Evolutionary conservation across 257 asterid genomes (phyloP).

Genomic region (Ophiorrhiza pumila): DNA sequence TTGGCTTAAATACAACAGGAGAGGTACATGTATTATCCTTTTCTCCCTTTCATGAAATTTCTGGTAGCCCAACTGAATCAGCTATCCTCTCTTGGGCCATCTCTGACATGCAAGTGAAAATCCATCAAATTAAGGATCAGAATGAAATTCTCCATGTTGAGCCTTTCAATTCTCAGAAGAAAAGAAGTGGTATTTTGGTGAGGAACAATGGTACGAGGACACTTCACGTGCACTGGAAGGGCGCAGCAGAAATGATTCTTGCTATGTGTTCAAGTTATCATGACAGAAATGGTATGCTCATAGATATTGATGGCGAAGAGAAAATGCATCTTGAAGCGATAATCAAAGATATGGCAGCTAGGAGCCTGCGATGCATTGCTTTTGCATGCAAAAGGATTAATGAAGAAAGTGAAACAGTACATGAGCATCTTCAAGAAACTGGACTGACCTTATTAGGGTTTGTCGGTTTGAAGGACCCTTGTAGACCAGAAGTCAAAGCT

Average conservation of each 20-base stretch:
- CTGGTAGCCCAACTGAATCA: conserved; percentile 27
- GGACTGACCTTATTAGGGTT: conserved; percentile 15
- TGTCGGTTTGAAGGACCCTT: conserved; percentile 19
- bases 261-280: conserved; percentile 17
- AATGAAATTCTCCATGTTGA: conserved; percentile 16
- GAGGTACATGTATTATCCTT: conserved; percentile 10
- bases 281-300: conserved; percentile 1
- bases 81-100: conserved; percentile 21
- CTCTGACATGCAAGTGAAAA: conserved; percentile 4
- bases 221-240: conserved; percentile 16
- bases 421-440: conserved; percentile 3
- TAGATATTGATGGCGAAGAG: neutral
- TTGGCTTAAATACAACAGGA: conserved; percentile 17
- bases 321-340: conserved; percentile 1
- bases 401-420: conserved; percentile 4
- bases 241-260: conserved; percentile 17
- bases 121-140: conserved; percentile 1
- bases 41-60: conserved; percentile 6
- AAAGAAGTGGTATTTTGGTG: conserved; percentile 10
- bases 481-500: conserved; percentile 18
- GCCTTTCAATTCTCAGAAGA: conserved; percentile 11
- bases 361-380: conserved; percentile 20
- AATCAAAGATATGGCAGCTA: conserved; percentile 21
- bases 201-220: neutral
- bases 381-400: conserved; percentile 15